Percentiles rank a stretch among this genome's conserved stretches.
These are phyloP conservation scores for Trematosphaeria pertusa DNA, from an alignment of 2,329 filamentous ascomycete genomes.

Conservation along the genomic window DNA sequence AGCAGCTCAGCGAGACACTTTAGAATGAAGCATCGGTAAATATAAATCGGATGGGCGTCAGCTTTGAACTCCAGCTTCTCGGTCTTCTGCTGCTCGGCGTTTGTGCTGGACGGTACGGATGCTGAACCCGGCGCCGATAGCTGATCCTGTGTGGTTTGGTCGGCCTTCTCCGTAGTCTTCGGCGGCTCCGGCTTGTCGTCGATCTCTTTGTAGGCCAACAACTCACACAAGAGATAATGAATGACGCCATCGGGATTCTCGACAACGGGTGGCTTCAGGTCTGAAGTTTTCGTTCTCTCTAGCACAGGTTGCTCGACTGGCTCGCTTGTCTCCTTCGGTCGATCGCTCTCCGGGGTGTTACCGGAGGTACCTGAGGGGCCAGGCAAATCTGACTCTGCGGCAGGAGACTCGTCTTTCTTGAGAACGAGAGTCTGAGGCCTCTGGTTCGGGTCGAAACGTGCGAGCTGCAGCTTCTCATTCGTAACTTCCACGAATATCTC, in stretches of 20 bases:
- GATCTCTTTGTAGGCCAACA: conserved; percentile 90
- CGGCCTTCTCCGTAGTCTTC: conserved; percentile 52
- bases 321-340: conserved; percentile 43
- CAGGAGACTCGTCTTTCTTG: conserved; percentile 55
- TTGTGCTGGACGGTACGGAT: conserved; percentile 11
- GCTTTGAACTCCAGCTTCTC: conserved; percentile 83
- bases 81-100: conserved; percentile 58
- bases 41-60: conserved; percentile 93
- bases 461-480: conserved; percentile 81
- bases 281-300: conserved; percentile 70
- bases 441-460: conserved; percentile 65
- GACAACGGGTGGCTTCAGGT: conserved; percentile 81
- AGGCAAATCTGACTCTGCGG: conserved; percentile 24
- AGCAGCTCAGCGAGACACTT: conserved; percentile 91
- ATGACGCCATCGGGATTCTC: conserved; percentile 95
- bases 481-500: conserved; percentile 86
- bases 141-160: conserved; percentile 20
- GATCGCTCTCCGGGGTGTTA: conserved; percentile 41
- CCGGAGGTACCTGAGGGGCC: conserved; percentile 26
- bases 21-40: conserved; percentile 94
- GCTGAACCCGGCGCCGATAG: conserved; percentile 16
- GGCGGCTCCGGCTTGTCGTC: conserved; percentile 75
- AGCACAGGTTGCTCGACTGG: conserved; percentile 55
- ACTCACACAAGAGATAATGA: conserved; percentile 90
- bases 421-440: conserved; percentile 61